These are phyloP conservation scores for Gracilaria domingensis DNA, from an alignment of 23 red algal species.

Conservation along the genomic window DNA sequence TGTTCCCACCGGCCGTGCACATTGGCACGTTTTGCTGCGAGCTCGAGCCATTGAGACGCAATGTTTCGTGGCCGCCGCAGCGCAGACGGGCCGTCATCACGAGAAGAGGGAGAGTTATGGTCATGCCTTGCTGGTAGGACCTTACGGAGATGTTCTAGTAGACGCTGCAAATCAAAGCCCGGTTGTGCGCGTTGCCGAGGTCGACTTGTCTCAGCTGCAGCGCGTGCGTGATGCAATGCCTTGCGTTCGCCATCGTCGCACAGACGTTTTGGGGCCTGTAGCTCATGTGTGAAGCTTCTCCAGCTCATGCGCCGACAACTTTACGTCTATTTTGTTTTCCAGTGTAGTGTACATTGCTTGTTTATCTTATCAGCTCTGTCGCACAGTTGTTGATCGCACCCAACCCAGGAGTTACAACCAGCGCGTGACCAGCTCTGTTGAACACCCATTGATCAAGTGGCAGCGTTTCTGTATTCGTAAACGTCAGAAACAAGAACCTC, in stretches of 20 bases:
- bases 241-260: constrained; percentile 10
- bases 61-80: constrained; percentile 70
- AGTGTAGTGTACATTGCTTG: constrained; percentile 1
- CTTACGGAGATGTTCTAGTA: constrained; percentile 21
- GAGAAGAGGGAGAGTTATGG: constrained; percentile 17
- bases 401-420: constrained; percentile 70
- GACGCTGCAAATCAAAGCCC: constrained; percentile 7
- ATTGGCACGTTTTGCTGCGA: constrained; percentile 75
- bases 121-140: constrained; percentile 52
- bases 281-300: not conserved
- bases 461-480: constrained; percentile 57
- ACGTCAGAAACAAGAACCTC: constrained; percentile 70
- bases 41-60: constrained; percentile 75
- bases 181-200: constrained; percentile 1
- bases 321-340: not conserved
- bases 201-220: not conserved
- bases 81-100: constrained; percentile 61
- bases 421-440: constrained; percentile 83
- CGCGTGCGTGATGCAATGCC: constrained; percentile 24
- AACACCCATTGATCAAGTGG: constrained; percentile 73
- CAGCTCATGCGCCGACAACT: too few species aligned
- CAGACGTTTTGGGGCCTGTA: constrained; percentile 22
- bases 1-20: constrained; percentile 56
- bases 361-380: constrained; percentile 12
- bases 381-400: constrained; percentile 44